These are phyloP conservation scores for Dictyophora rubrovolvata DNA, from an alignment of 768 basidiomycete genomes.

Conservation along the genomic window DNA sequence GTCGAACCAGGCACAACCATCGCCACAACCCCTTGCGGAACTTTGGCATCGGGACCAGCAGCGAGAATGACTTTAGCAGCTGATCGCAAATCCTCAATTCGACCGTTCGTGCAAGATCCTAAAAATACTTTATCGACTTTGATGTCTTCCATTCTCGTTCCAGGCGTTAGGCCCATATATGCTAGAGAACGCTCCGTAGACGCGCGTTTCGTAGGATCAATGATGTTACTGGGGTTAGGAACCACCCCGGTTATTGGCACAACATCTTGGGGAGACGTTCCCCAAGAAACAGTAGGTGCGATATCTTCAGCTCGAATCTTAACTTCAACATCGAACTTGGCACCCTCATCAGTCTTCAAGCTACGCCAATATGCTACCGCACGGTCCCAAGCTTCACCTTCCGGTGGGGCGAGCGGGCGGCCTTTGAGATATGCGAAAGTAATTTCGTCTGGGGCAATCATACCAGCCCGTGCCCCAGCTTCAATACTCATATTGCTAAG, in stretches of 20 bases:
- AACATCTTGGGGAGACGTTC: slow-evolving; percentile 85
- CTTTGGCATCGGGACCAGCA: slow-evolving; percentile 62
- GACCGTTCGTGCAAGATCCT: slow-evolving; percentile 90
- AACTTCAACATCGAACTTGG: slow-evolving; percentile 76
- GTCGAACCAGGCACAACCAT: slow-evolving; percentile 94
- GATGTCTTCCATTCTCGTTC: slow-evolving; percentile 71
- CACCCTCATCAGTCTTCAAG: slow-evolving; percentile 68
- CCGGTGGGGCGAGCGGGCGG: slow-evolving; percentile 65
- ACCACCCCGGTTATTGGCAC: slow-evolving; percentile 73
- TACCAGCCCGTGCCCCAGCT: slow-evolving; percentile 84
- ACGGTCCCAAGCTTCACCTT: slow-evolving; percentile 75
- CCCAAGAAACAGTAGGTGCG: slow-evolving; percentile 87
- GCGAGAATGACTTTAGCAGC: slow-evolving; percentile 71
- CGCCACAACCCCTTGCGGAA: slow-evolving; percentile 64
- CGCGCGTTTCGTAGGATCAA: slow-evolving; percentile 53
- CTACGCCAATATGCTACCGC: slow-evolving; percentile 83
- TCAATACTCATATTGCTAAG: slow-evolving; percentile 91
- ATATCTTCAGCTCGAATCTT: slow-evolving; percentile 77
- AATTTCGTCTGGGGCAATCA: slow-evolving; percentile 83
- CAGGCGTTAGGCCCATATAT: slow-evolving; percentile 81
- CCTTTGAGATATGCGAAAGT: slow-evolving; percentile 78
- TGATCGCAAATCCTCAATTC: slow-evolving; percentile 85
- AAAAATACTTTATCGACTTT: slow-evolving; percentile 85
- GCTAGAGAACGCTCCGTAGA: slow-evolving; percentile 66
- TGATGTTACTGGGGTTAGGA: slow-evolving; percentile 61